A percentile compares a stretch with the other conserved stretches of the same genome.
Conservation (phyloP, 805 yeast species). For the Jamesozyma spencerorum region DNA sequence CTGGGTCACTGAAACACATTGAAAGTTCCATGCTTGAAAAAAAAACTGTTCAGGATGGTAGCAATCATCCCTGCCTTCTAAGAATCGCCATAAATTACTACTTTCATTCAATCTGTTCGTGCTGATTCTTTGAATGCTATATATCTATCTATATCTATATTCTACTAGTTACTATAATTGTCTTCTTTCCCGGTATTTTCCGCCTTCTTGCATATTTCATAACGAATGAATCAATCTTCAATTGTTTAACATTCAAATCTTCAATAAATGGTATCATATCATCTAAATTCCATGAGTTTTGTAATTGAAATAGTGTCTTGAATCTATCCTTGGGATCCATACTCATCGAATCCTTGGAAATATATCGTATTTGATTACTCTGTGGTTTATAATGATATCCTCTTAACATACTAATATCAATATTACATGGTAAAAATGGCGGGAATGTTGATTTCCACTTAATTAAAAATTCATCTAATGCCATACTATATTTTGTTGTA, state of each 20-base stretch:
- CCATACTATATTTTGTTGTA: constrained; percentile 25
- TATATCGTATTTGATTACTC: constrained; percentile 43
- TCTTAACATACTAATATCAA: constrained; percentile 43
- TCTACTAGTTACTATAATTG: constrained; percentile 29
- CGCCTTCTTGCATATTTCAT: constrained; percentile 54
- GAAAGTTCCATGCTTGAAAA: too few relatives aligned
- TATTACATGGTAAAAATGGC: constrained; percentile 48
- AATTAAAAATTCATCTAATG: constrained; percentile 48
- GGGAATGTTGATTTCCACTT: constrained; percentile 59
- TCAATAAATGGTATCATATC: constrained; percentile 58
- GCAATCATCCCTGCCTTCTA: too few relatives aligned
- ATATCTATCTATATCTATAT: too few relatives aligned
- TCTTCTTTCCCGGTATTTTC: constrained; percentile 35
- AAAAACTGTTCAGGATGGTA: too few relatives aligned
- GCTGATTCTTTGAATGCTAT: too few relatives aligned
- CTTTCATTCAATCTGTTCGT: too few relatives aligned
- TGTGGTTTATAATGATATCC: constrained; percentile 49
- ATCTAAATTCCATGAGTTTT: constrained; percentile 49
- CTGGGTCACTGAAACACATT: too few relatives aligned
- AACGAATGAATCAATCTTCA: constrained; percentile 49
- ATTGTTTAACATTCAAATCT: constrained; percentile 44
- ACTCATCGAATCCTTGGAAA: constrained; percentile 44
- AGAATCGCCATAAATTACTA: too few relatives aligned
- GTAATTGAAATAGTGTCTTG: constrained; percentile 42
- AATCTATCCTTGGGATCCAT: constrained; percentile 41